A percentile compares a stretch with the other conserved stretches of the same genome.
These are phyloP conservation scores for Talaromyces funiculosus DNA, from an alignment of 2,329 filamentous ascomycete genomes.

Conservation along the genomic window DNA sequence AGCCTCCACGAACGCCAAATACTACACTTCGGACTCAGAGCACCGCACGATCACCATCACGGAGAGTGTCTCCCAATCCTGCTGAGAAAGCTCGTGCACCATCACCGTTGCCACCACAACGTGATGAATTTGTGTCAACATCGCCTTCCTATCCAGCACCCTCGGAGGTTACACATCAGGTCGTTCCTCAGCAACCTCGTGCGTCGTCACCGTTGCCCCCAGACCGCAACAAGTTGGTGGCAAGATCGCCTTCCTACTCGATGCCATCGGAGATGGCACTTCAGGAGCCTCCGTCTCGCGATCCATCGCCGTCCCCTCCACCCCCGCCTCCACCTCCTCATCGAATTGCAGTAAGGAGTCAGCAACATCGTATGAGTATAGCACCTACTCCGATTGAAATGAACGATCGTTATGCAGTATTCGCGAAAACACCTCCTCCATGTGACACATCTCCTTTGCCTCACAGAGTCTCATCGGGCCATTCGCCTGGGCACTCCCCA, in stretches of 20 bases:
- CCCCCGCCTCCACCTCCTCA: conserved; percentile 80
- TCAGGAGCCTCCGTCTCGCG: conserved; percentile 42
- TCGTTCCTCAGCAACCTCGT: conserved; percentile 16
- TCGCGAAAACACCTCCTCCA: conserved; percentile 46
- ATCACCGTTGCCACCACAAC: conserved; percentile 3
- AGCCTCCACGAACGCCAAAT: conserved; percentile 28
- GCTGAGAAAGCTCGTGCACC: not conserved
- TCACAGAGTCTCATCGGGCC: not conserved
- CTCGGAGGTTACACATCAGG: conserved; percentile 19
- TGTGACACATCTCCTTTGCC: conserved; percentile 14
- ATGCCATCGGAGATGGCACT: conserved; percentile 16
- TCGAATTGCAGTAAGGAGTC: conserved; percentile 49
- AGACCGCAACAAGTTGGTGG: conserved; percentile 6
- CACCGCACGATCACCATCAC: conserved; percentile 24
- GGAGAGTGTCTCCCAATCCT: conserved; percentile 13
- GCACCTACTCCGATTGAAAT: conserved; percentile 31
- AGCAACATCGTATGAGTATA: conserved; percentile 21
- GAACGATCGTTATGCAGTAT: conserved; percentile 36
- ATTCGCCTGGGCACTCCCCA: conserved; percentile 10
- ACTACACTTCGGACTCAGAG: conserved; percentile 35
- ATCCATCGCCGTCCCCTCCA: conserved; percentile 62
- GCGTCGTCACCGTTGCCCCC: not conserved
- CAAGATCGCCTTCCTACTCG: conserved; percentile 16
- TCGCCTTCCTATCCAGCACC: conserved; percentile 17
- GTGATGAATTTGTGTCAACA: conserved; percentile 8